Percentiles rank a stretch among this genome's conserved stretches.
Conservation (phyloP, 148 eudicot species). For the Salicornia ramosissima region DNA sequence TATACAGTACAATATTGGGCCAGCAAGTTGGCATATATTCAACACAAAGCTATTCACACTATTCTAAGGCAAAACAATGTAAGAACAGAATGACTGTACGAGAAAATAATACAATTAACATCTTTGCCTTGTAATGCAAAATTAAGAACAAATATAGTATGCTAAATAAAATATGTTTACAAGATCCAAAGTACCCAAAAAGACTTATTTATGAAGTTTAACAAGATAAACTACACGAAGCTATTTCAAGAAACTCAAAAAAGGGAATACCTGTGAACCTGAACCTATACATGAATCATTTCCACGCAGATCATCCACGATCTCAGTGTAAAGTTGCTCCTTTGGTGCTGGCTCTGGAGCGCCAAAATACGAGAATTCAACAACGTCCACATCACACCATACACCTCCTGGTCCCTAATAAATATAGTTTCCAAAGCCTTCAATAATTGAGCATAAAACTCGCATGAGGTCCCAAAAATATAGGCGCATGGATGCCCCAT, state of each 20-base stretch:
- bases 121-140: not conserved
- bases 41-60: not conserved
- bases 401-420: constrained; percentile 95
- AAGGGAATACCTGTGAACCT: constrained; percentile 80
- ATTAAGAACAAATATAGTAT: not conserved
- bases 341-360: constrained; percentile 95
- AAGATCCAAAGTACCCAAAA: not conserved
- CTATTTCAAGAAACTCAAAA: not conserved
- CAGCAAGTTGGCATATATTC: not conserved
- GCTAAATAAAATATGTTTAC: not conserved
- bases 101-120: not conserved
- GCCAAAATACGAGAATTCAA: constrained; percentile 95
- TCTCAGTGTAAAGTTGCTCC: constrained; percentile 93
- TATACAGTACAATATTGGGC: not conserved
- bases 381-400: constrained; percentile 97
- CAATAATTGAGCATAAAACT: constrained; percentile 3
- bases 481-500: not conserved
- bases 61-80: not conserved
- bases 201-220: not conserved
- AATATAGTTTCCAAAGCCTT: constrained; percentile 21
- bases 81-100: not conserved
- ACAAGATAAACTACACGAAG: not conserved
- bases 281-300: constrained; percentile 88
- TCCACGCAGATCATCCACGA: constrained; percentile 96
- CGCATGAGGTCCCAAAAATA: not conserved